Percentiles rank a stretch among this genome's conserved stretches.
phyloP scores from a whole-genome alignment of 1,284 basidiomycete species.

The Rhodotorula sp. region DNA sequence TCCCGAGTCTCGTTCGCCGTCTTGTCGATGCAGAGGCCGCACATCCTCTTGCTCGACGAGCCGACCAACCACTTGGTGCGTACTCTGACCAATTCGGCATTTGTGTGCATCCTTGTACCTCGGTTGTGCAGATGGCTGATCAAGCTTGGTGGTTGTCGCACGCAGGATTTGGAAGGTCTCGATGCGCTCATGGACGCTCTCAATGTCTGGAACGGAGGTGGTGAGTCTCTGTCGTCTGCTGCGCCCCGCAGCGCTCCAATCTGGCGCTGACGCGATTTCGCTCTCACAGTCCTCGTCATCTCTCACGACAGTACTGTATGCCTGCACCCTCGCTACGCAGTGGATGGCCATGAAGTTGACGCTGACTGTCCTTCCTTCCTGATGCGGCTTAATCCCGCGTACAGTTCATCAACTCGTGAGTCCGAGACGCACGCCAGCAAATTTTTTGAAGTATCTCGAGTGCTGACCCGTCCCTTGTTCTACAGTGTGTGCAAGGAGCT shows the following conservation, averaged over 20 bases:
- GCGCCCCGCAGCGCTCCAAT: too few relatives aligned
- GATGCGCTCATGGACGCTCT: slow-evolving; percentile 91
- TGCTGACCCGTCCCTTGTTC: fast-evolving
- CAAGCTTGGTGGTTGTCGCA: too few relatives aligned
- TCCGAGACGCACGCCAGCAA: slow-evolving; percentile 42
- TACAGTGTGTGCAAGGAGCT: slow-evolving; percentile 58
- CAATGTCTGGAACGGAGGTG: slow-evolving; percentile 87
- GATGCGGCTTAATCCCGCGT: background rate
- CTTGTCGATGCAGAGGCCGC: slow-evolving; percentile 71
- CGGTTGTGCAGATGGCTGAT: background rate
- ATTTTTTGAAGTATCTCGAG: background rate
- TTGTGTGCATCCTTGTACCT: too few relatives aligned
- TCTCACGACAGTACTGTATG: slow-evolving; percentile 70
- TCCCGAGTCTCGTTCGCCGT: slow-evolving; percentile 92
- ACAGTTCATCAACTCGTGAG: slow-evolving; percentile 64
- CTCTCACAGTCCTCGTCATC: slow-evolving; percentile 64
- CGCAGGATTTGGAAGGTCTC: slow-evolving; percentile 62
- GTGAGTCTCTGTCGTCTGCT: background rate
- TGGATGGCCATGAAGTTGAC: background rate
- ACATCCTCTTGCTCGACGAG: slow-evolving; percentile 52
- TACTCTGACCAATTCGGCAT: background rate
- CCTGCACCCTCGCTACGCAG: background rate
- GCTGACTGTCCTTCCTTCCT: background rate
- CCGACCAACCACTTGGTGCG: slow-evolving; percentile 84
- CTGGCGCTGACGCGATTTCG: background rate